phyloP scores from a whole-genome alignment of 2,329 filamentous ascomycete genomes.

The Epichloe bromicola region DNA sequence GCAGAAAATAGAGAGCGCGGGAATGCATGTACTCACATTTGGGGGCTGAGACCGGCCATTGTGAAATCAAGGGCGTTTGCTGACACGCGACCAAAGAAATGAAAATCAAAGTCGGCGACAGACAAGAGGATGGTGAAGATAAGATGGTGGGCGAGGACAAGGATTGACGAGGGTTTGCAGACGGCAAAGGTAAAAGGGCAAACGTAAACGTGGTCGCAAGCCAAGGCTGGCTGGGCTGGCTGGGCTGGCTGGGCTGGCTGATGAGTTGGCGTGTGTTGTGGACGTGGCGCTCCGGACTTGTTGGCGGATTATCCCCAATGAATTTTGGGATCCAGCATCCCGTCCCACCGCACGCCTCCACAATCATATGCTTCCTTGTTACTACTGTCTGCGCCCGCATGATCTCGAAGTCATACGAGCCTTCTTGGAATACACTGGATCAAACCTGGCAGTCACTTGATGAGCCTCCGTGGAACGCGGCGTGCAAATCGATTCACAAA shows the following conservation, averaged over 20 bases:
- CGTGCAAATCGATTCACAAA: no score
- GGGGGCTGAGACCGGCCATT: constrained; percentile 50
- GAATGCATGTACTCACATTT: constrained; percentile 38
- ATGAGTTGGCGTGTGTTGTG: not conserved
- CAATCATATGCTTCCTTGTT: no score
- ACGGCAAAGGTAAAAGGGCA: not conserved
- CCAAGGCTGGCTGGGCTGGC: not conserved
- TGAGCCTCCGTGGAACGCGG: no score
- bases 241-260: not conserved
- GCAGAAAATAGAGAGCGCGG: not conserved
- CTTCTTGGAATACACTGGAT: no score
- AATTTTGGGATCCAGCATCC: no score
- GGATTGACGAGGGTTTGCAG: not conserved
- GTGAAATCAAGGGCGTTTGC: constrained; percentile 17
- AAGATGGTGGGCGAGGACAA: not conserved
- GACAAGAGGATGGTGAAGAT: not conserved
- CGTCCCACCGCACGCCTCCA: no score
- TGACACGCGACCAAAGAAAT: not conserved
- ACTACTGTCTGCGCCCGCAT: no score
- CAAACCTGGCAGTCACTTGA: no score
- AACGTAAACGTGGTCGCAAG: constrained; percentile 5
- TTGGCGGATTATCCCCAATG: no score
- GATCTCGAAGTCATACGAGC: no score
- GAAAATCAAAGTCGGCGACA: not conserved
- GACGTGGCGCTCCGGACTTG: not conserved